A percentile compares a stretch with the other conserved stretches of the same genome.
Evolutionary conservation across 2,329 filamentous ascomycete species (phyloP).

Genomic region (Cryphonectria radicalis): DNA sequence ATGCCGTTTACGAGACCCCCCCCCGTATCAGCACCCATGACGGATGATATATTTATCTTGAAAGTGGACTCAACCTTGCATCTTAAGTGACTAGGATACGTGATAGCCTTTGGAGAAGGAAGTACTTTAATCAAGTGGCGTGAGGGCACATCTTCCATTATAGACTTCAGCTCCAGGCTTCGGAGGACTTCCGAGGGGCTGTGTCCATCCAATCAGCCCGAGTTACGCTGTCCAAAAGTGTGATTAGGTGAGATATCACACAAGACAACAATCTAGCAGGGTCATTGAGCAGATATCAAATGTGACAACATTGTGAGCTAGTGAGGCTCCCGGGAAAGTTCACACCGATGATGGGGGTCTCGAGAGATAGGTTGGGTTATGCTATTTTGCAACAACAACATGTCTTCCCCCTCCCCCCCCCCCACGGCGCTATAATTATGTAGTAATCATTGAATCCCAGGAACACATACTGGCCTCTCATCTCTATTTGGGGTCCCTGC

Average conservation of each 20-base stretch:
- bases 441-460: neutral
- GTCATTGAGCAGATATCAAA: neutral
- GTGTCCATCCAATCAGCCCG: no score
- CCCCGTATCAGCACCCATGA: neutral
- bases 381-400: neutral
- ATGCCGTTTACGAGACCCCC: neutral
- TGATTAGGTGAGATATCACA: neutral
- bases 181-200: no score
- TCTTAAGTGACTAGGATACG: neutral
- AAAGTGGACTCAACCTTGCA: neutral
- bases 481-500: neutral
- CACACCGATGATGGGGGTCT: neutral
- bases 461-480: neutral
- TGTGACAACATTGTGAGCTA: neutral
- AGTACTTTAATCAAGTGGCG: no score
- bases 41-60: neutral
- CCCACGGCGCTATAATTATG: neutral
- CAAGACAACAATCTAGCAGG: neutral
- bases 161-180: no score
- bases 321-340: neutral
- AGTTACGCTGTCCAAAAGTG: neutral
- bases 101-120: neutral
- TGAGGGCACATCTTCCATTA: neutral
- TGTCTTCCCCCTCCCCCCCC: neutral
- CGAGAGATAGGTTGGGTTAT: neutral